A percentile compares a stretch with the other conserved stretches of the same genome.
phyloP scores from a whole-genome alignment of 225 moss, liverwort and hornwort species.

The Asterella californica region DNA sequence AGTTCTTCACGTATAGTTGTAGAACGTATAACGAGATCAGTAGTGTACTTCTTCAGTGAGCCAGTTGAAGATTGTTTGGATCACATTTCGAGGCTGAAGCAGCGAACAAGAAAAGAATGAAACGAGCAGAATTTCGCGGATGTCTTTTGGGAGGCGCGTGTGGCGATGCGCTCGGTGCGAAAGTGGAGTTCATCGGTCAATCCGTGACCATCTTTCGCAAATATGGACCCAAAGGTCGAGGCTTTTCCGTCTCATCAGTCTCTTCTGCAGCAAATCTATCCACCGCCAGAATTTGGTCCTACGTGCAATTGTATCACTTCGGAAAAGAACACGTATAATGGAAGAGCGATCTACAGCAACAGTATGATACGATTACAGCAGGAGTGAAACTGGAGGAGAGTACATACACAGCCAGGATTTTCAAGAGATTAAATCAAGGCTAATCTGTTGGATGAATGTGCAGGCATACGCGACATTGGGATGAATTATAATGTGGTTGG shows the following conservation, averaged over 20 bases:
- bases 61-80: too few relatives aligned
- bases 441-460: background rate
- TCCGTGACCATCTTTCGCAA: conserved; percentile 16
- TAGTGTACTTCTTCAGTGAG: too few relatives aligned
- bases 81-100: too few relatives aligned
- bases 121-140: conserved; percentile 21
- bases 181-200: conserved; percentile 26
- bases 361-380: too few relatives aligned
- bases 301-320: background rate
- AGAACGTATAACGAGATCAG: too few relatives aligned
- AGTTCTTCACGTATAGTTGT: too few relatives aligned
- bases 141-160: conserved; percentile 33
- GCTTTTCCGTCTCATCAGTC: background rate
- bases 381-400: background rate
- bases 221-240: conserved; percentile 27
- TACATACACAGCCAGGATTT: too few relatives aligned
- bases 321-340: background rate
- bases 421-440: background rate
- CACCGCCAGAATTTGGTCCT: background rate
- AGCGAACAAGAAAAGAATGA: conserved; percentile 1
- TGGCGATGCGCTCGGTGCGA: conserved; percentile 33
- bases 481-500: conserved; percentile 19
- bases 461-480: conserved; percentile 29
- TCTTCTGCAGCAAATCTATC: background rate
- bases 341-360: background rate